Percentiles rank a stretch among this genome's conserved stretches.
phyloP scores from a whole-genome alignment of 495 filamentous ascomycete species.

The Lepraria neglecta region DNA sequence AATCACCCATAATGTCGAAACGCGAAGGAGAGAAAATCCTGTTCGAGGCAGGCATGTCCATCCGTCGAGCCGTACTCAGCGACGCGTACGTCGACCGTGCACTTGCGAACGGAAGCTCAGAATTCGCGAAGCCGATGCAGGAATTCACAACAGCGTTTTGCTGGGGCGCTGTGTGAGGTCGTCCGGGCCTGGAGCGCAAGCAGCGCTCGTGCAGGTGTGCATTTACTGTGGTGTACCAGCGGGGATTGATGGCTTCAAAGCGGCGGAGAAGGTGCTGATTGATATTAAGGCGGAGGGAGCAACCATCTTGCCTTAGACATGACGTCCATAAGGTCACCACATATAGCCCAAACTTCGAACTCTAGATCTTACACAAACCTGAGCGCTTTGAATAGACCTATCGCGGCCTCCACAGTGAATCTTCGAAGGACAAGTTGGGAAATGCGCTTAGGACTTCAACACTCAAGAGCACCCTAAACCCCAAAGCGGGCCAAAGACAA shows the following conservation, averaged over 20 bases:
- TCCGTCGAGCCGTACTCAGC: slow-evolving; percentile 27
- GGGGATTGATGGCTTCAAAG: slow-evolving; percentile 47
- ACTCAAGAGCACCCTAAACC: no score
- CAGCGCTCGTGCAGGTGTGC: slow-evolving; percentile 46
- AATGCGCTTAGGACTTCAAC: no score
- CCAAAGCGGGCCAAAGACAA: no score
- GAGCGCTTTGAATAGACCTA: no score
- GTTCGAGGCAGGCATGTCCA: slow-evolving; percentile 1
- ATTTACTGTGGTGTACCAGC: slow-evolving; percentile 53
- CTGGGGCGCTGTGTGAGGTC: slow-evolving; percentile 51
- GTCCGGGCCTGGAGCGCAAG: slow-evolving; percentile 49
- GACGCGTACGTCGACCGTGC: slow-evolving; percentile 45
- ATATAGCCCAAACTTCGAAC: no score
- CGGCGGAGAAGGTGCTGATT: slow-evolving; percentile 31
- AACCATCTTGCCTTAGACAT: background rate
- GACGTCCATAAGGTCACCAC: no score
- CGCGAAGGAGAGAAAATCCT: background rate
- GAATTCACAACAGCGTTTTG: slow-evolving; percentile 49
- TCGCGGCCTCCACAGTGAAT: no score
- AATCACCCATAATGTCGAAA: background rate
- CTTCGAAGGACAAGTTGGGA: no score
- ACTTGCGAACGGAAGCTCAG: slow-evolving; percentile 37
- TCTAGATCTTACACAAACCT: no score
- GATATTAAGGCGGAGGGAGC: slow-evolving; percentile 18
- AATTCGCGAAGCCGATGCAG: slow-evolving; percentile 46